These are phyloP conservation scores for Penicillium rolfsii DNA, from an alignment of 2,329 filamentous ascomycete genomes.

Conservation along the genomic window DNA sequence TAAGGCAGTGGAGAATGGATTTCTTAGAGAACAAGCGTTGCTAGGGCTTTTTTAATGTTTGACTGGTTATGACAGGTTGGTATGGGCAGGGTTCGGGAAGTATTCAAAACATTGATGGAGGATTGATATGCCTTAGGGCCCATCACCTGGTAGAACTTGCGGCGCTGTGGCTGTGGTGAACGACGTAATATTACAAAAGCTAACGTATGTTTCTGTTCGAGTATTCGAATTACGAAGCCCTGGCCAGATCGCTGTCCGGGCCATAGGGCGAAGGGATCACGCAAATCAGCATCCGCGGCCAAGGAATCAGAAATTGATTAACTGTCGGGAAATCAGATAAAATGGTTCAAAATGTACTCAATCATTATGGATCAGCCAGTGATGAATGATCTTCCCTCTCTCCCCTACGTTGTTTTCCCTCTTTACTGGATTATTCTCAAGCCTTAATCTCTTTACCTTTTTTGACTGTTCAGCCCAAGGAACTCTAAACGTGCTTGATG, in stretches of 20 bases:
- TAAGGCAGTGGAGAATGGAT: constrained; percentile 12
- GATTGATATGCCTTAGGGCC: neutral
- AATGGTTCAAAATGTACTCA: too few species aligned
- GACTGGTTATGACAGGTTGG: neutral
- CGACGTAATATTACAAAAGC: neutral
- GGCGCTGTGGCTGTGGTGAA: neutral
- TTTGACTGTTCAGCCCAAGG: constrained; percentile 1
- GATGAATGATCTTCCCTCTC: neutral
- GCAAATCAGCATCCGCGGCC: neutral
- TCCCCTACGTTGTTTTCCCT: neutral
- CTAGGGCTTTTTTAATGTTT: neutral
- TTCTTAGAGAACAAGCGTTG: neutral
- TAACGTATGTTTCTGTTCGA: constrained; percentile 3
- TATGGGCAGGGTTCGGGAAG: neutral
- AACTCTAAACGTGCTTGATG: constrained; percentile 10
- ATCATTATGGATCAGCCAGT: neutral
- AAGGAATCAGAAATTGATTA: neutral
- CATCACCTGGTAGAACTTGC: neutral
- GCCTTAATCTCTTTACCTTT: neutral
- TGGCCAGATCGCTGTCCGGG: constrained; percentile 16
- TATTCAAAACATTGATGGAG: neutral
- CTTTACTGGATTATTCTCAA: neutral
- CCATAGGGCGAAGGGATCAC: constrained; percentile 6
- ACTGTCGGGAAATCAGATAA: neutral
- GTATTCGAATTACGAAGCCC: constrained; percentile 5